Evolutionary conservation across 495 filamentous ascomycete genomes (phyloP).

Genomic region (Hypoxylon trugodes): DNA sequence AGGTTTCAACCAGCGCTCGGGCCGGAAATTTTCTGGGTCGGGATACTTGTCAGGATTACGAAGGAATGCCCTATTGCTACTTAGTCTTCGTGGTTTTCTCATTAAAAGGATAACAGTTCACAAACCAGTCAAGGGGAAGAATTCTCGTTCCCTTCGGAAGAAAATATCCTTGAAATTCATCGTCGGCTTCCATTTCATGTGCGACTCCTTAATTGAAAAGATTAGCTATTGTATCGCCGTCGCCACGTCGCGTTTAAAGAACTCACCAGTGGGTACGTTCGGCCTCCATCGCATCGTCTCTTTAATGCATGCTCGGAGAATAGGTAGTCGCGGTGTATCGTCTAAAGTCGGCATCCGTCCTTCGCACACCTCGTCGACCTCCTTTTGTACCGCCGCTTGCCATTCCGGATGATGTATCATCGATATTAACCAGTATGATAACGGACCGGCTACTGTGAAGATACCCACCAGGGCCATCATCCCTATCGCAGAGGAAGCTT

Average conservation of each 20-base stretch:
- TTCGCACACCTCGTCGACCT: conserved; percentile 61
- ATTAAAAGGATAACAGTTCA: background rate
- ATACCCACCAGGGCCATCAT: conserved; percentile 56
- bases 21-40: conserved; percentile 60
- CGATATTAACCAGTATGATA: conserved; percentile 51
- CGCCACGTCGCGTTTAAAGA: background rate
- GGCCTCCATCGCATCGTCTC: conserved; percentile 67
- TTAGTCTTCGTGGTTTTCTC: conserved; percentile 15
- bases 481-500: conserved; percentile 51
- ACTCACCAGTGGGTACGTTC: conserved; percentile 52
- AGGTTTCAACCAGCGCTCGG: conserved; percentile 59
- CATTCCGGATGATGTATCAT: conserved; percentile 54
- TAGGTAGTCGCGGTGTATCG: conserved; percentile 53
- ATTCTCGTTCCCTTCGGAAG: conserved; percentile 57
- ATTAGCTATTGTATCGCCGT: background rate
- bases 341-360: conserved; percentile 52
- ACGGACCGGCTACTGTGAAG: conserved; percentile 53
- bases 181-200: conserved; percentile 55
- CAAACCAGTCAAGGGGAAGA: conserved; percentile 60
- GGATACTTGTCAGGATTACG: conserved; percentile 58
- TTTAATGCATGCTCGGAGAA: conserved; percentile 62
- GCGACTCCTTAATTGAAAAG: conserved; percentile 49
- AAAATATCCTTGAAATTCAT: conserved; percentile 54
- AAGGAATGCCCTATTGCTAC: conserved; percentile 46
- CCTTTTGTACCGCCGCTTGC: conserved; percentile 56